phyloP scores from a whole-genome alignment of 805 yeast species.

The Candida ascalaphidarum region DNA sequence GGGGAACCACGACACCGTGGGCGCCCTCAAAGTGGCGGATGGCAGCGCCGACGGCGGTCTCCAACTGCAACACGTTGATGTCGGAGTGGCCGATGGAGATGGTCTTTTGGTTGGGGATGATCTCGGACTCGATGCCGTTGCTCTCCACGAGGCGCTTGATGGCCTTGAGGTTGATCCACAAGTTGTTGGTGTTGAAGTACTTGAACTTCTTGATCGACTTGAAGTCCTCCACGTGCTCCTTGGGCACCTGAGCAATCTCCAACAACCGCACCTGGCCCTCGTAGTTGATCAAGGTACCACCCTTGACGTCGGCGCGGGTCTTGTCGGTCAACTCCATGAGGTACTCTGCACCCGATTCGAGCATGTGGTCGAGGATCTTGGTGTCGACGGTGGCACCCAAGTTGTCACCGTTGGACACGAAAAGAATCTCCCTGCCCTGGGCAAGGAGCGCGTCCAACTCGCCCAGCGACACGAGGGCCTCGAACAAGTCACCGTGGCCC shows the following conservation, averaged over 20 bases:
- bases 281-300: conserved; percentile 96
- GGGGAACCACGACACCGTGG: conserved; percentile 97
- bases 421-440: conserved; percentile 90
- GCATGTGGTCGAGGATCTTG: conserved; percentile 85
- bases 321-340: conserved; percentile 98
- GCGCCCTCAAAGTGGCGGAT: conserved; percentile 92
- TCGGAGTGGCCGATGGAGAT: conserved; percentile 72
- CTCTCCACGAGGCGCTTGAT: conserved; percentile 85
- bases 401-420: conserved; percentile 97
- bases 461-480: conserved; percentile 81
- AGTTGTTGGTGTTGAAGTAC: conserved; percentile 95
- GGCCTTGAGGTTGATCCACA: conserved; percentile 95
- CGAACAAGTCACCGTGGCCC: conserved; percentile 98
- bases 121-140: conserved; percentile 79
- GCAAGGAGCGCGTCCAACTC: conserved; percentile 82
- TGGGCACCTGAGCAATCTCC: conserved; percentile 98
- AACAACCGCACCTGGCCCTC: conserved; percentile 90
- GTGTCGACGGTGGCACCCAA: conserved; percentile 97
- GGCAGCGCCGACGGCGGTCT: conserved; percentile 99
- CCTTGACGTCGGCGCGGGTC: conserved; percentile 98
- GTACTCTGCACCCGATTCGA: conserved; percentile 85
- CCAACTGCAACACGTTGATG: conserved; percentile 84
- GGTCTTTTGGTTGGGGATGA: conserved; percentile 89
- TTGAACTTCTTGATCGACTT: conserved; percentile 96
- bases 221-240: conserved; percentile 96